Evolutionary conservation across 495 filamentous ascomycete genomes (phyloP), one percentile per base, ranked within the genome.

Genomic region (Penicillium canariense): DNA sequence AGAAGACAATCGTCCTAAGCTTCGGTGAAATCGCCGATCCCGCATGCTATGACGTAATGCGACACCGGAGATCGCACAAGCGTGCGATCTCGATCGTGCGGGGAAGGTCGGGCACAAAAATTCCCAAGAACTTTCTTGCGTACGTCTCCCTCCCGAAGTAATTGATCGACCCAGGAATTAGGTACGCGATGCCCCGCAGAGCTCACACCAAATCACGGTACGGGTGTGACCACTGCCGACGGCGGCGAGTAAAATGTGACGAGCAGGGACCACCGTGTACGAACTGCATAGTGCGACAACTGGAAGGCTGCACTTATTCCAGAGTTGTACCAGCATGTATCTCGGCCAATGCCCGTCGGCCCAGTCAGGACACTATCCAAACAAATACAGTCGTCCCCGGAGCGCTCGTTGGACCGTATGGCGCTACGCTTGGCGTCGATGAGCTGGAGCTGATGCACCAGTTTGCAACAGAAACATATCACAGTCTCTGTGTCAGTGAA

Each of bases 201-300:
- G 50, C 71, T 3, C 77, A 81, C 54, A 73, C 65, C 27, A 81
- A 81, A 34, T 80, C 77, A 12, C 66, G 75, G 15, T 71, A 67
- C 27, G 79, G 79, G 2, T 81, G 79, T 54, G 63, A 72, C 22
- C 66, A 78, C 40, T 81, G 79, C 58, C 79, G 79, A 52, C 60
- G 67, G 42, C 59, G 79, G 8, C 74, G 75, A 48, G 72, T 80
- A 60, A 77, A 77, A 56, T 72, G 68, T 39, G 68, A 69, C 38
- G 65, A 71, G 48, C 47, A 59, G 36, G 59, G 59, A 11, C 65
- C 68, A 4, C 65, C 59, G 4, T 71, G 68, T 39, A 56, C 54
- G 10, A 66, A 65, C 20, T 71, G 68, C 43, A 56, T 59, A 26
- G 26, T 55, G 14, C 65, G 66, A n/a, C 43, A 57, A 27, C 52